Conservation (phyloP, 2,329 filamentous ascomycete species). For the Coniella vitis region DNA sequence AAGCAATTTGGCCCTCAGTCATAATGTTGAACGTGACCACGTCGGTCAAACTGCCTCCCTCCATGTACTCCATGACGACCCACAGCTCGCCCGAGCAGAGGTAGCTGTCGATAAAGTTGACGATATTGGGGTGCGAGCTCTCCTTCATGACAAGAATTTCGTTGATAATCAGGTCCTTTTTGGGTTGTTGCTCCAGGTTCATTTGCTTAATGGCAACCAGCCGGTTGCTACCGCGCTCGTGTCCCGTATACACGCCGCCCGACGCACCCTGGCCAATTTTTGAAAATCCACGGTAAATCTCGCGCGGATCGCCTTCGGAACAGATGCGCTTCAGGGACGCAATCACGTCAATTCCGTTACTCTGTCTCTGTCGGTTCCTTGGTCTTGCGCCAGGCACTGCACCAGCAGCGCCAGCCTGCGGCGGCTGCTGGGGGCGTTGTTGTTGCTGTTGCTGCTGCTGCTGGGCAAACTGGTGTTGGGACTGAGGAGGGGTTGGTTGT, state of each 20-base stretch:
- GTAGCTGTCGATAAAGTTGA: slow-evolving; percentile 98
- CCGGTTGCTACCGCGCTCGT: slow-evolving; percentile 74
- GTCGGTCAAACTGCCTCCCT: slow-evolving; percentile 93
- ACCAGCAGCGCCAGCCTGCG: slow-evolving; percentile 24
- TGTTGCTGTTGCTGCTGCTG: slow-evolving; percentile 22
- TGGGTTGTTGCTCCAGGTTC: slow-evolving; percentile 96
- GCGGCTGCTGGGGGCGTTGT: slow-evolving; percentile 24
- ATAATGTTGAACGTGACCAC: slow-evolving; percentile 99
- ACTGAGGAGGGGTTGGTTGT: slow-evolving; percentile 43
- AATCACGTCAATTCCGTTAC: slow-evolving; percentile 74
- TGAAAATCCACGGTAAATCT: slow-evolving; percentile 77
- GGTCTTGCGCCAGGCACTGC: slow-evolving; percentile 53
- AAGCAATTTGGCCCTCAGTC: slow-evolving; percentile 94
- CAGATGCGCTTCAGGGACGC: slow-evolving; percentile 82
- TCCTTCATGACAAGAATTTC: slow-evolving; percentile 99
- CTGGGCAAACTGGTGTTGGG: slow-evolving; percentile 41
- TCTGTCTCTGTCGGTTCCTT: slow-evolving; percentile 71
- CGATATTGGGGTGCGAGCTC: slow-evolving; percentile 95
- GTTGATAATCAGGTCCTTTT: slow-evolving; percentile 98
- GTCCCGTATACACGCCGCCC: slow-evolving; percentile 88
- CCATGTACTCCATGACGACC: slow-evolving; percentile 99
- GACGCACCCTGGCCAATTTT: slow-evolving; percentile 98
- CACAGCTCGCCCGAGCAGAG: slow-evolving; percentile 84
- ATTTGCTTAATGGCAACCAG: slow-evolving; percentile 99
- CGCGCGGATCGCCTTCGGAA: slow-evolving; percentile 79